Evolutionary conservation across 2,329 filamentous ascomycete species (phyloP).

Genomic region (Hymenoscyphus occultus): DNA sequence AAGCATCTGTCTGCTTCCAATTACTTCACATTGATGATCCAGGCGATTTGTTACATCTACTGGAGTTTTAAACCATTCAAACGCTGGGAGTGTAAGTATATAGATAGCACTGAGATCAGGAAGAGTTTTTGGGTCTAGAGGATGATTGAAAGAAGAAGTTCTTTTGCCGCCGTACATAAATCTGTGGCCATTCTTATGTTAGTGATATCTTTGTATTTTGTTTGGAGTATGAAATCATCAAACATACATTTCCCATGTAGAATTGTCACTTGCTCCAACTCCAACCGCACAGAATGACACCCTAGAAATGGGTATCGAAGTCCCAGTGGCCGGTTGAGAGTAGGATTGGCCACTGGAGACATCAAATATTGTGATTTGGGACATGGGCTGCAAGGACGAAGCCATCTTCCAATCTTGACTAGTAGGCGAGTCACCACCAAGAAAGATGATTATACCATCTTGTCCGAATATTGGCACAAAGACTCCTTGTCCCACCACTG

Average conservation of each 20-base stretch:
- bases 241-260: conserved; percentile 17
- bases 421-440: conserved; percentile 14
- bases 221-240: not conserved
- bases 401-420: not conserved
- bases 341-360: conserved; percentile 15
- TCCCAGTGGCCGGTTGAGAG: conserved; percentile 13
- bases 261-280: conserved; percentile 13
- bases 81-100: conserved; percentile 20
- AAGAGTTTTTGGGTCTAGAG: not conserved
- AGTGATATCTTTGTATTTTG: not conserved
- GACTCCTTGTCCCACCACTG: conserved; percentile 9
- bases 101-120: conserved; percentile 14
- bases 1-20: conserved; percentile 20
- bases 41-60: conserved; percentile 10
- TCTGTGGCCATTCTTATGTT: not conserved
- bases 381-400: not conserved
- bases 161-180: not conserved
- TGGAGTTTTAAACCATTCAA: conserved; percentile 17
- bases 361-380: conserved; percentile 16
- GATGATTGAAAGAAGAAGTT: not conserved
- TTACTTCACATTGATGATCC: conserved; percentile 15
- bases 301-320: conserved; percentile 10
- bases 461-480: conserved; percentile 18
- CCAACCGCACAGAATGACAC: conserved; percentile 12
- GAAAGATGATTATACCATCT: conserved; percentile 17